These are phyloP conservation scores for Trichoderma reesei DNA, from an alignment of 495 filamentous ascomycete species.

Conservation along the genomic window DNA sequence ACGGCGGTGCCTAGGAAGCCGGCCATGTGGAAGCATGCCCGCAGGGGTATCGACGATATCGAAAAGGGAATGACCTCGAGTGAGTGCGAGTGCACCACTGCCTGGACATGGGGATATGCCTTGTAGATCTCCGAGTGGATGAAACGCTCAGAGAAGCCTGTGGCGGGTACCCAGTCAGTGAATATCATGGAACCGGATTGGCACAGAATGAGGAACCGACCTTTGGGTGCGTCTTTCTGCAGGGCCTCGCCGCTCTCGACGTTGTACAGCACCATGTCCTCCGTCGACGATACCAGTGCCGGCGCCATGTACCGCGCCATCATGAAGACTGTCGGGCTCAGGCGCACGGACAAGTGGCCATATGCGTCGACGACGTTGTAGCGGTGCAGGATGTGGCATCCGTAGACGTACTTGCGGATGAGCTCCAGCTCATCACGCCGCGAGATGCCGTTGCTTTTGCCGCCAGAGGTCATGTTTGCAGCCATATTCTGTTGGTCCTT, in stretches of 20 bases:
- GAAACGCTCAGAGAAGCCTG: conserved; percentile 33
- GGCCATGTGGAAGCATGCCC: conserved; percentile 32
- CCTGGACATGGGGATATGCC: conserved; percentile 25
- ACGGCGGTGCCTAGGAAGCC: conserved; percentile 32
- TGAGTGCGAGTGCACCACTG: conserved; percentile 34
- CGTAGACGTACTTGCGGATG: conserved; percentile 12
- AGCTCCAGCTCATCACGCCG: conserved; percentile 26
- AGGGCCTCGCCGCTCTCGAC: conserved; percentile 22
- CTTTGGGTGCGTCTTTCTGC: not conserved
- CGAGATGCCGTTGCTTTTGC: not conserved
- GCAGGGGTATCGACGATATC: conserved; percentile 26
- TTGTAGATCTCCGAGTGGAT: conserved; percentile 40
- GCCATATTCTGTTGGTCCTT: not conserved
- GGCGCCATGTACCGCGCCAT: conserved; percentile 33
- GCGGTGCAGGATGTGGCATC: conserved; percentile 15
- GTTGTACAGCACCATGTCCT: conserved; percentile 29
- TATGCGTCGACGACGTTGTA: conserved; percentile 38
- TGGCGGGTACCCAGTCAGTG: not conserved
- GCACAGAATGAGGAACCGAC: not conserved
- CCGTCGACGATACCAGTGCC: conserved; percentile 24
- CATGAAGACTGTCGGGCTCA: conserved; percentile 28
- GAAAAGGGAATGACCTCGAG: conserved; percentile 34
- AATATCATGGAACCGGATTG: not conserved
- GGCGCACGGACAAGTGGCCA: conserved; percentile 38
- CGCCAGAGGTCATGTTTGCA: not conserved